These are phyloP conservation scores for Penicillium macrosclerotiorum DNA, from an alignment of 495 filamentous ascomycete species.

Conservation along the genomic window DNA sequence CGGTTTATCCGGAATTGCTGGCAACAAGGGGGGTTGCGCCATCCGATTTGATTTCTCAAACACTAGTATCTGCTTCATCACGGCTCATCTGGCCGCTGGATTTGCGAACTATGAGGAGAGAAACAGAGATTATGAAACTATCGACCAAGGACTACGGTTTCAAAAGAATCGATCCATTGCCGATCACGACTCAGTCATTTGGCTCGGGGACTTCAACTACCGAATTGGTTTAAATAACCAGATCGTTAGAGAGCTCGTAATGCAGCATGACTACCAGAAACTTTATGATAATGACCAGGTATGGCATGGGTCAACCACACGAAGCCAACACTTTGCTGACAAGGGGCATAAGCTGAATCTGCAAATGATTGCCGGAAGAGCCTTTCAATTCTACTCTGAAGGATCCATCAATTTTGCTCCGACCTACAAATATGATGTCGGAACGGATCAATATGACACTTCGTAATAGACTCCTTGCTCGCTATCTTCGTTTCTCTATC, in stretches of 20 bases:
- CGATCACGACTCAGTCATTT: constrained; percentile 92
- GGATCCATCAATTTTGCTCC: constrained; percentile 79
- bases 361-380: constrained; percentile 89
- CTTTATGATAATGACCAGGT: constrained; percentile 94
- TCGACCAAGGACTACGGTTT: constrained; percentile 82
- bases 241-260: constrained; percentile 70
- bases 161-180: constrained; percentile 86
- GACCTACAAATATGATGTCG: constrained; percentile 94
- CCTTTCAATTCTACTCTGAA: constrained; percentile 90
- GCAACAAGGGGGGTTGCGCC: constrained; percentile 97
- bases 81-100: constrained; percentile 92
- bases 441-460: constrained; percentile 83
- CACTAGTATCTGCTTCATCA: constrained; percentile 92
- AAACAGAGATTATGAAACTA: constrained; percentile 89
- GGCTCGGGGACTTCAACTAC: constrained; percentile 99
- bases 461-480: constrained; percentile 58
- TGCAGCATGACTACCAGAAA: constrained; percentile 65
- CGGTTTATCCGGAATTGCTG: constrained; percentile 93
- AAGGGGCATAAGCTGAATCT: constrained; percentile 67
- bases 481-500: background rate
- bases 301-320: constrained; percentile 6
- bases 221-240: constrained; percentile 85
- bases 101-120: constrained; percentile 97
- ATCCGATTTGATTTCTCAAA: constrained; percentile 95
- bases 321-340: background rate